Conservation (phyloP, 2,329 filamentous ascomycete genomes). For the Alternaria postmessia region DNA sequence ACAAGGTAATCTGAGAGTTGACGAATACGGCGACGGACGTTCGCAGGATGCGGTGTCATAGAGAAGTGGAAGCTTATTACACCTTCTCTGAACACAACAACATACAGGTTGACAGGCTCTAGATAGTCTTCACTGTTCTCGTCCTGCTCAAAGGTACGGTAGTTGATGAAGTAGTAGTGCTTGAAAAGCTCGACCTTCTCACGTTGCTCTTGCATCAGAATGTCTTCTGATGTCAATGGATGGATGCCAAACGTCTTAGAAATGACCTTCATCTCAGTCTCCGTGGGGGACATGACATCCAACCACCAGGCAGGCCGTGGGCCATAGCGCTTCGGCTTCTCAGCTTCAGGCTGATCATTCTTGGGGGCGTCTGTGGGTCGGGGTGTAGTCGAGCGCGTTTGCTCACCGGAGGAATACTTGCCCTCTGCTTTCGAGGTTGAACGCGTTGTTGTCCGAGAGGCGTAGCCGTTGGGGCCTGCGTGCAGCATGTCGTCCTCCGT, state of each 20-base stretch:
- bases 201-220: conserved; percentile 94
- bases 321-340: conserved; percentile 62
- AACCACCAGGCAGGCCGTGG: conserved; percentile 96
- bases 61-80: conserved; percentile 97
- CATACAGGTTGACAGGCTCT: conserved; percentile 96
- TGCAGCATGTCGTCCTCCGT: conserved; percentile 53
- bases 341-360: conserved; percentile 42
- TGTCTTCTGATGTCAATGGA: conserved; percentile 93
- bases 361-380: conserved; percentile 54
- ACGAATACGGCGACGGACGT: conserved; percentile 90
- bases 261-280: conserved; percentile 93
- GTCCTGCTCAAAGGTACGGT: conserved; percentile 97
- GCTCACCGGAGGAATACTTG: conserved; percentile 43
- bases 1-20: conserved; percentile 94
- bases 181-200: conserved; percentile 98
- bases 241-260: conserved; percentile 95
- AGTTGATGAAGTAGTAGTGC: conserved; percentile 99
- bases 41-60: conserved; percentile 94
- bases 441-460: conserved; percentile 36
- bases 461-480: conserved; percentile 34
- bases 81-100: conserved; percentile 94
- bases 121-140: conserved; percentile 87
- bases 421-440: conserved; percentile 1
- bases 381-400: neutral
- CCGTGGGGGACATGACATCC: conserved; percentile 88